These are phyloP conservation scores for Phytophthora ramorum DNA, from an alignment of 352 stramenopile species.

Conservation along the genomic window DNA sequence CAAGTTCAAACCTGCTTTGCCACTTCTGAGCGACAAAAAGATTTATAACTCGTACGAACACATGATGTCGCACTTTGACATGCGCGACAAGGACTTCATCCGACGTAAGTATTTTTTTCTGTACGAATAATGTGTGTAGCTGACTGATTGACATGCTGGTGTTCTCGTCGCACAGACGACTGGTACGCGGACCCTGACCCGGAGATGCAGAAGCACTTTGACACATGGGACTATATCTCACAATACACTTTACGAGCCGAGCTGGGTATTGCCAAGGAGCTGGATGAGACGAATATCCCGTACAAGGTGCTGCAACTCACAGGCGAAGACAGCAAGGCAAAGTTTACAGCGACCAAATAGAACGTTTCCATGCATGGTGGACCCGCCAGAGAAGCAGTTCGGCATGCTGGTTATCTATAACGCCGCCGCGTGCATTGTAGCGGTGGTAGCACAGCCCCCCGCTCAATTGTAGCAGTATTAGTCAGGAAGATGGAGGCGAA, in stretches of 20 bases:
- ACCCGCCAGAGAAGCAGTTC: not conserved
- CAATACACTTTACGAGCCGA: slow-evolving; percentile 83
- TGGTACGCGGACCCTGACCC: slow-evolving; percentile 79
- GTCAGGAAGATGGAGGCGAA: slow-evolving; percentile 20
- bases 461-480: slow-evolving; percentile 37
- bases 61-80: slow-evolving; percentile 91
- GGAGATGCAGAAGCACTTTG: slow-evolving; percentile 87
- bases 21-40: slow-evolving; percentile 77
- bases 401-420: slow-evolving; percentile 24
- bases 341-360: slow-evolving; percentile 37
- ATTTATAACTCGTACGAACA: slow-evolving; percentile 89
- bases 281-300: slow-evolving; percentile 88
- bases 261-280: slow-evolving; percentile 80
- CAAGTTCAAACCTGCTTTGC: slow-evolving; percentile 75
- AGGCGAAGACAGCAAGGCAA: slow-evolving; percentile 65
- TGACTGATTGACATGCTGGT: slow-evolving; percentile 5
- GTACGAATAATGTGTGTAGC: not conserved
- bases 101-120: slow-evolving; percentile 56
- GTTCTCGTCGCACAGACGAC: slow-evolving; percentile 50
- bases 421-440: slow-evolving; percentile 21
- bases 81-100: slow-evolving; percentile 86
- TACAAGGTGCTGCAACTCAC: slow-evolving; percentile 88
- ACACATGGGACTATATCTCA: slow-evolving; percentile 90
- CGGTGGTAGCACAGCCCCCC: not conserved
- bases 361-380: slow-evolving; percentile 1